Evolutionary conservation across 2,329 filamentous ascomycete genomes (phyloP).

Genomic region (Xenosphaeropsis pyriputrescens): DNA sequence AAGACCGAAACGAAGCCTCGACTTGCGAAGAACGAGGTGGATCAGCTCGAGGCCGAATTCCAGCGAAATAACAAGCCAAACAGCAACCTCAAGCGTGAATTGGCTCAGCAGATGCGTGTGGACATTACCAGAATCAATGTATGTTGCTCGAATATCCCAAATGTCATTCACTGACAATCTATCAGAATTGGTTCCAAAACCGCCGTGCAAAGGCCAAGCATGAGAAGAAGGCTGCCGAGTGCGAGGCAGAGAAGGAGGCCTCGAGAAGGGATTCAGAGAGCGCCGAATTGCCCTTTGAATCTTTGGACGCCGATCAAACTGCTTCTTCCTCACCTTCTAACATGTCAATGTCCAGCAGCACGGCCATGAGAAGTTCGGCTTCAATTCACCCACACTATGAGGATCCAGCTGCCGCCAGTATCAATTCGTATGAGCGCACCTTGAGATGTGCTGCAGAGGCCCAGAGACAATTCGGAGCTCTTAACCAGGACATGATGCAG

Average conservation of each 20-base stretch:
- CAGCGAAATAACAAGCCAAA: slow-evolving; percentile 45
- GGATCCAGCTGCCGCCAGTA: neutral
- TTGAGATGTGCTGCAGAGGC: neutral
- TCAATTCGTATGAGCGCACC: neutral
- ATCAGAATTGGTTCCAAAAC: slow-evolving; percentile 52
- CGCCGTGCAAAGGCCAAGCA: slow-evolving; percentile 42
- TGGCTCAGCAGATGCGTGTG: slow-evolving; percentile 41
- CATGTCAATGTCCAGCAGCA: neutral
- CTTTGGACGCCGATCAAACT: slow-evolving; percentile 1
- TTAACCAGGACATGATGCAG: neutral
- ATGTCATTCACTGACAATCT: slow-evolving; percentile 15
- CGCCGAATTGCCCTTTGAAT: neutral
- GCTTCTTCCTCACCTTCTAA: neutral
- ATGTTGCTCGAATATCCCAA: slow-evolving; percentile 7
- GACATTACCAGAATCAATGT: slow-evolving; percentile 47
- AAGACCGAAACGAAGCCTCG: slow-evolving; percentile 35
- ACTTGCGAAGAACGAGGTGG: slow-evolving; percentile 38
- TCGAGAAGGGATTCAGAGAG: slow-evolving; percentile 8
- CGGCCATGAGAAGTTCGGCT: neutral
- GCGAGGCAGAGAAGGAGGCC: slow-evolving; percentile 24
- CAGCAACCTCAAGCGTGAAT: slow-evolving; percentile 39
- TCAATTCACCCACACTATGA: slow-evolving; percentile 1
- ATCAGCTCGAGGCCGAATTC: slow-evolving; percentile 40
- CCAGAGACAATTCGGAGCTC: neutral
- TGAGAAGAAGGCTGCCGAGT: slow-evolving; percentile 34